Evolutionary conservation across 306 rosid species (phyloP).

Genomic region (Urtica urens): DNA sequence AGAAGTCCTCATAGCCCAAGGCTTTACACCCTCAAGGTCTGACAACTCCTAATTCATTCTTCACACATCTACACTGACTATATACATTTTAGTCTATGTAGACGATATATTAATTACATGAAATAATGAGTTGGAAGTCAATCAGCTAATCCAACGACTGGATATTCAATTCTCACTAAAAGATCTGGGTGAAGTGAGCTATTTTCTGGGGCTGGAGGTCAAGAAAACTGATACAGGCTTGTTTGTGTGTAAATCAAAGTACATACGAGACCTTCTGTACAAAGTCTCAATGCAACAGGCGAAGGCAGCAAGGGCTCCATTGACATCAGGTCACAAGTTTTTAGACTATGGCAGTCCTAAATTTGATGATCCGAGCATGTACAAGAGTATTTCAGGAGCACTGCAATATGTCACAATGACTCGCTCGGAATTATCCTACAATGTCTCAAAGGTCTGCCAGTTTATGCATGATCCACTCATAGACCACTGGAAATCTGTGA

Average conservation of each 20-base stretch:
- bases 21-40: neutral
- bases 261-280: neutral
- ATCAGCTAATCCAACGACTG: neutral
- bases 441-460: neutral
- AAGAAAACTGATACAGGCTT: too few species aligned
- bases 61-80: neutral
- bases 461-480: too few species aligned
- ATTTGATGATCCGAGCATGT: neutral
- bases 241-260: neutral
- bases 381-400: neutral
- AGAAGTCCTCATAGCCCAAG: neutral
- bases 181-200: too few species aligned
- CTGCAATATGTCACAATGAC: neutral
- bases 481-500: neutral
- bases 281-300: neutral
- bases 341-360: too few species aligned
- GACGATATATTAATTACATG: neutral
- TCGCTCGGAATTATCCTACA: neutral
- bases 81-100: neutral
- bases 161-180: too few species aligned
- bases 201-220: too few species aligned
- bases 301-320: neutral
- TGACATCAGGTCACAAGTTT: too few species aligned
- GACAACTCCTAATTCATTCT: neutral
- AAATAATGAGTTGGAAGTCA: neutral